Base-by-base conservation (phyloP, 2,329 filamentous ascomycete species). In the Ophiosphaerella herpotricha region DNA sequence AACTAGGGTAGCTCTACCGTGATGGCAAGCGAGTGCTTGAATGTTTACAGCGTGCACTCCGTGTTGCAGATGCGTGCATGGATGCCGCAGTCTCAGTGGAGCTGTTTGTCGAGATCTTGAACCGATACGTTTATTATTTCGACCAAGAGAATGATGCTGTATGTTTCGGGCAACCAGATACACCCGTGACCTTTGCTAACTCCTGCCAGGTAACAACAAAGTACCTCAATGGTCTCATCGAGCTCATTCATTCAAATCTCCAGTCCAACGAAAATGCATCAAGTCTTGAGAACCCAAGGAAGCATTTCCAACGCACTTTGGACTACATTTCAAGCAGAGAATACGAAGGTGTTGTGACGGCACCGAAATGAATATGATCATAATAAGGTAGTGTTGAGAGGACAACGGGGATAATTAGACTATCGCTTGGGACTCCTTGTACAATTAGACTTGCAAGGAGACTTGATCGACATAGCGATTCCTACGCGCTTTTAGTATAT, bases 81-180 rank as follows among this genome's bases (percentile, higher is more conserved):
- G 95, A 99, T 75, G 94, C 92, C 7, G 91, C 91, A 6, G 91
- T 97, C 4, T 97, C 91, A 2, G 94, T 99, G 39, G 95, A 99
- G 76, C 82, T 99, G 41, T 99, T 99, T 75, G 93, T 99, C 49
- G 94, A 99, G 77, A 99, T 99, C 57, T 79, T 99, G 48, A 97
- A 99, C 74, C 86, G 94, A 74, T 99, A 99, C 72, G 92, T 97
- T 45, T 99, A 99, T 75, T 99, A 97, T 78, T 99, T 97, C 77
- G 94, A 99, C 74, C 93, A 99, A 74, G 91, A 96, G 71, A 99
- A 99, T 75, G 94, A 99, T 77, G 92, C 92, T 60, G 94, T 84
- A 74, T 75, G 81, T 74, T 12, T 18, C 12, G 13, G 3, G 23
- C 23, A 13, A 32, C 2, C 5, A 14, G 7, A 26, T 5, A 9